phyloP scores from a whole-genome alignment of 2,329 filamentous ascomycete genomes.

The Ascochyta pisi region DNA sequence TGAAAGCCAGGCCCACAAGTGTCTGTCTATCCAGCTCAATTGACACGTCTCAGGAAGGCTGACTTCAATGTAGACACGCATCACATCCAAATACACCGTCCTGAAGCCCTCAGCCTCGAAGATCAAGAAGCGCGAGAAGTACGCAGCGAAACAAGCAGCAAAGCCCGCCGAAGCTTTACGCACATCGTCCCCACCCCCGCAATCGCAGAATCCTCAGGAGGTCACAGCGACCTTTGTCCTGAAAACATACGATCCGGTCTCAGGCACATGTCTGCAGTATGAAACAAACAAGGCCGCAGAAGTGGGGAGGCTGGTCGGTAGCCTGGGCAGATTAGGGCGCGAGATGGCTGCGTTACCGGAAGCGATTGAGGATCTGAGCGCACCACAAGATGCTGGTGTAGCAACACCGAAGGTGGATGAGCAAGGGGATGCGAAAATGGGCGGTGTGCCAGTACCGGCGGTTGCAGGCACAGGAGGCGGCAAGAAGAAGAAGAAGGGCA shows the following conservation, averaged over 20 bases:
- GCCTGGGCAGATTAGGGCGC: constrained; percentile 77
- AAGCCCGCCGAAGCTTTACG: constrained; percentile 32
- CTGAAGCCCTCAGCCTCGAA: constrained; percentile 51
- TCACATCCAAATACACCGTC: constrained; percentile 92
- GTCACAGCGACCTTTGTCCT: constrained; percentile 72
- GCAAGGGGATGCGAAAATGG: constrained; percentile 38
- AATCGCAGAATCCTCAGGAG: constrained; percentile 34
- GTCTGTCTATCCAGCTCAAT: constrained; percentile 60
- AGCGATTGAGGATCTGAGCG: constrained; percentile 47
- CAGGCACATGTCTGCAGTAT: constrained; percentile 88
- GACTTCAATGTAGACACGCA: constrained; percentile 69
- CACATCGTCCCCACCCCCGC: constrained; percentile 41
- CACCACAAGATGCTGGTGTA: constrained; percentile 32
- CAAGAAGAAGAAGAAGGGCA: constrained; percentile 61
- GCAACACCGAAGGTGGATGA: constrained; percentile 45
- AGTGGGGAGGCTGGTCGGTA: constrained; percentile 80
- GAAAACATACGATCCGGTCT: constrained; percentile 86
- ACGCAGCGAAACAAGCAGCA: constrained; percentile 36
- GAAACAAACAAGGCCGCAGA: constrained; percentile 89
- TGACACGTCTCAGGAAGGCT: constrained; percentile 20
- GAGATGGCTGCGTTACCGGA: constrained; percentile 61
- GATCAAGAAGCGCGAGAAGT: constrained; percentile 44
- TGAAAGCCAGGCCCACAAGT: constrained; percentile 84
- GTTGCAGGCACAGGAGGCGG: constrained; percentile 45
- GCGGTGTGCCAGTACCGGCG: constrained; percentile 30